Percentiles rank a stretch among this genome's conserved stretches.
phyloP scores from a whole-genome alignment of 179 eudicot species.

The Silene noctiflora region DNA sequence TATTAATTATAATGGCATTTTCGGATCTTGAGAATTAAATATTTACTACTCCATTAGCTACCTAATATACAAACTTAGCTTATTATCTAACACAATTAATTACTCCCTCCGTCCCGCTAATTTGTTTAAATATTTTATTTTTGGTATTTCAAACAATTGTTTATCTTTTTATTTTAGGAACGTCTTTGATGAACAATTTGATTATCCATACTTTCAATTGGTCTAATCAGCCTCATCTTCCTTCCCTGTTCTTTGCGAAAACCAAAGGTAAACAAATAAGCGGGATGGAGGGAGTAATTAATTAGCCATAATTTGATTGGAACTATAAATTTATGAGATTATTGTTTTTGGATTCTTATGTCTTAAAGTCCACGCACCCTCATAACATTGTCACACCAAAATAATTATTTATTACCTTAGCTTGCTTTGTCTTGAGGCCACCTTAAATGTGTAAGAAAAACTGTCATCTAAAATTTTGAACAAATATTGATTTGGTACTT shows the following conservation, averaged over 20 bases:
- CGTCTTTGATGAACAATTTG: too few species aligned
- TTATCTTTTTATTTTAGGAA: too few species aligned
- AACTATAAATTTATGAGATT: conserved; percentile 15
- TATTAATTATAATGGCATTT: conserved; percentile 26
- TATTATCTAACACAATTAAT: conserved; percentile 14
- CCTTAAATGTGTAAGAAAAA: conserved; percentile 26
- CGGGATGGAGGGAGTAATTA: neutral
- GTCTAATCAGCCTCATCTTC: too few species aligned
- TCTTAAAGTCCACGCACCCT: conserved; percentile 32
- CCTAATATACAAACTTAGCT: conserved; percentile 7
- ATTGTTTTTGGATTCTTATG: conserved; percentile 27
- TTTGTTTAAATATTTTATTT: too few species aligned
- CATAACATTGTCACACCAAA: conserved; percentile 13
- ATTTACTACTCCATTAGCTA: conserved; percentile 1
- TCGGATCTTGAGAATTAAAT: conserved; percentile 48
- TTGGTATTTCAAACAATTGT: too few species aligned
- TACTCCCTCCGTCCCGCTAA: neutral
- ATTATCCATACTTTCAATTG: too few species aligned
- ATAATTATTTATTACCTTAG: neutral
- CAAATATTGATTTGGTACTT: conserved; percentile 16
- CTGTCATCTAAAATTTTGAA: conserved; percentile 17
- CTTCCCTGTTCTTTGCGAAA: too few species aligned
- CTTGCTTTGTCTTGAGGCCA: conserved; percentile 49
- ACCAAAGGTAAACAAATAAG: too few species aligned
- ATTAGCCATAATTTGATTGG: conserved; percentile 26